These are phyloP conservation scores for Monascus ruber DNA, from an alignment of 2,329 filamentous ascomycete genomes.

Conservation along the genomic window DNA sequence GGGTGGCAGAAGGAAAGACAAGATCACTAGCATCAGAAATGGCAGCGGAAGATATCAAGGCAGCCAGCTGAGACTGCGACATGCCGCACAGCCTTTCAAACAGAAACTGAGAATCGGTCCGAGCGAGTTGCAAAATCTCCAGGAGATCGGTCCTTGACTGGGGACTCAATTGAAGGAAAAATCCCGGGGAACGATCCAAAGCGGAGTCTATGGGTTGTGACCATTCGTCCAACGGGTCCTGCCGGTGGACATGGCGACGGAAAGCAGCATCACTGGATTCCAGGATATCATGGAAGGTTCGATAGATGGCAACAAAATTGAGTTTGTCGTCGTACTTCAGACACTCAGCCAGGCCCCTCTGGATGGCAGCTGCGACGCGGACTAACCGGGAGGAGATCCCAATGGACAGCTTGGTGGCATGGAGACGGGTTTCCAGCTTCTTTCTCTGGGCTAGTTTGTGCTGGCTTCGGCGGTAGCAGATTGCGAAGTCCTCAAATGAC, in stretches of 20 bases:
- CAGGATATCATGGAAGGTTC: slow-evolving; percentile 33
- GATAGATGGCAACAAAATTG: slow-evolving; percentile 34
- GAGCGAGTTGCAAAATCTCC: slow-evolving; percentile 67
- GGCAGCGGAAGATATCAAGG: slow-evolving; percentile 67
- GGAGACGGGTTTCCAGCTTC: slow-evolving; percentile 27
- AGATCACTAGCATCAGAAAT: slow-evolving; percentile 72
- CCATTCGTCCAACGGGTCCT: slow-evolving; percentile 23
- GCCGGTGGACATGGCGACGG: slow-evolving; percentile 20
- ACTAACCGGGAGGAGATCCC: slow-evolving; percentile 32
- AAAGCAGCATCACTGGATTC: slow-evolving; percentile 28
- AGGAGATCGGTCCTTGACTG: slow-evolving; percentile 65
- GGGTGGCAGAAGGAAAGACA: slow-evolving; percentile 58
- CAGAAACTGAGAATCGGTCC: slow-evolving; percentile 79
- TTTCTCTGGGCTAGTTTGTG: slow-evolving; percentile 31
- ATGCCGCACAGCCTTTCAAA: slow-evolving; percentile 70
- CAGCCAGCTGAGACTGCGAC: slow-evolving; percentile 62
- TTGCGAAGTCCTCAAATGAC: slow-evolving; percentile 35
- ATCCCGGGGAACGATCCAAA: slow-evolving; percentile 22
- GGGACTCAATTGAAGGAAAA: slow-evolving; percentile 56
- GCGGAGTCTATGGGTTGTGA: slow-evolving; percentile 27
- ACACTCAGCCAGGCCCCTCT: slow-evolving; percentile 35
- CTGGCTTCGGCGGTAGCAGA: slow-evolving; percentile 29
- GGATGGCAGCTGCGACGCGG: slow-evolving; percentile 29
- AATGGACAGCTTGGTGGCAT: slow-evolving; percentile 31
- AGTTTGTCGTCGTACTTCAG: slow-evolving; percentile 35